These are phyloP conservation scores for Flaveria floridana DNA, from an alignment of 140 eudicot genomes.

Conservation along the genomic window DNA sequence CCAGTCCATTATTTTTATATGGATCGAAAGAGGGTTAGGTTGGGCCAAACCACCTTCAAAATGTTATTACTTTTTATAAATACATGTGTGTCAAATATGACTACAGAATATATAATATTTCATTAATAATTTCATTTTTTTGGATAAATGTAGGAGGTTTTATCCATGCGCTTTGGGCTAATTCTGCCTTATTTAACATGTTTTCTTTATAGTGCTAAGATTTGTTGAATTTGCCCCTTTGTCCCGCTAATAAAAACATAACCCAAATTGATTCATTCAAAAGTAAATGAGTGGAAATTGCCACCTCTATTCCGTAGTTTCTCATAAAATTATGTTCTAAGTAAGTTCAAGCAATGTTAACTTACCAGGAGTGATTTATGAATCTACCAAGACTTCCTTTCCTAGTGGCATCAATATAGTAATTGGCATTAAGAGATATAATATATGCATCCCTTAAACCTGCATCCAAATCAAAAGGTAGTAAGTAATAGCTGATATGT, in stretches of 20 bases:
- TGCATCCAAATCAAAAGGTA: conserved; percentile 35
- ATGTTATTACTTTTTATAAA: not conserved
- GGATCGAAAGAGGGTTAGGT: not conserved
- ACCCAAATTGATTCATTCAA: not conserved
- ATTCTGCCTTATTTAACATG: not conserved
- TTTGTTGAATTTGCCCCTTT: not conserved
- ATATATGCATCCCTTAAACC: conserved; percentile 85
- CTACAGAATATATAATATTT: not conserved
- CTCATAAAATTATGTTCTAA: conserved; percentile 8
- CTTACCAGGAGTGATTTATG: conserved; percentile 97
- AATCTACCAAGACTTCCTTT: conserved; percentile 94
- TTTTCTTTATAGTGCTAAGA: not conserved
- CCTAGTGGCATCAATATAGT: conserved; percentile 82
- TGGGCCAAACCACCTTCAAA: not conserved
- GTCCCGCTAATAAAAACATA: not conserved
- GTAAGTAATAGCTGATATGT: not conserved
- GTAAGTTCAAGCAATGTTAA: conserved; percentile 15
- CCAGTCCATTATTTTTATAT: not conserved
- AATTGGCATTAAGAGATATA: conserved; percentile 69
- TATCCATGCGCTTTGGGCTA: not conserved
- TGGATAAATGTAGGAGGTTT: not conserved
- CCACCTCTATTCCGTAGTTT: conserved; percentile 6
- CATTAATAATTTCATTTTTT: not conserved
- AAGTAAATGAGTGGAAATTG: conserved; percentile 7
- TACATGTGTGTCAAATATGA: not conserved